phyloP scores from a whole-genome alignment of 441 rosid species.

The Erodium texanum region DNA sequence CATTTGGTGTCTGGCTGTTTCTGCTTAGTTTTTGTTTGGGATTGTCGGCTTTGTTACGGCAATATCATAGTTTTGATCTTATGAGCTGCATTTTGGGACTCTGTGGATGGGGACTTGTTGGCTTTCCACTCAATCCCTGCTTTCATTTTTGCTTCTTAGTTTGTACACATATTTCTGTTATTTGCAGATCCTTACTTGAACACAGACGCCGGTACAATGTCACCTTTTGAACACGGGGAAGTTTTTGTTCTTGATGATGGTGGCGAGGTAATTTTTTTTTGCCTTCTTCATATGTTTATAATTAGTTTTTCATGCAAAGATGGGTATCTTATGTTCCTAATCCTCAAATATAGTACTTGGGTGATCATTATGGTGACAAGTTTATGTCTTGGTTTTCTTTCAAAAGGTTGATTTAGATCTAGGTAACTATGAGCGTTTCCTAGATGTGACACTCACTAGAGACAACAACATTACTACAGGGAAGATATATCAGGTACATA shows the following conservation, averaged over 20 bases:
- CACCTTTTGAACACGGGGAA: constrained; percentile 74
- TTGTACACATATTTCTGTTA: constrained; percentile 4
- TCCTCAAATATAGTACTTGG: background rate
- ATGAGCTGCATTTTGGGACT: too few species aligned
- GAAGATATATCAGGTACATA: constrained; percentile 62
- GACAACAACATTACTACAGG: constrained; percentile 71
- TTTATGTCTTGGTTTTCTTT: constrained; percentile 4
- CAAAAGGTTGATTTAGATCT: constrained; percentile 59
- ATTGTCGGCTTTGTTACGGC: background rate
- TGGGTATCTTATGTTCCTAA: too few species aligned
- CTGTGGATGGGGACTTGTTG: background rate
- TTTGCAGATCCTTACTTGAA: constrained; percentile 61
- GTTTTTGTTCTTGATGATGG: constrained; percentile 76
- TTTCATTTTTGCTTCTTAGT: background rate
- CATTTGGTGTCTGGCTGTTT: background rate
- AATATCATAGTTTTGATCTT: background rate
- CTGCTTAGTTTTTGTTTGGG: background rate
- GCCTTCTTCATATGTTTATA: background rate
- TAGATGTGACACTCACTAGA: constrained; percentile 58
- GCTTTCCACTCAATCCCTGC: background rate
- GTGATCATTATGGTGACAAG: background rate
- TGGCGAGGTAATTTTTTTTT: constrained; percentile 47
- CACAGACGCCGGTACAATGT: constrained; percentile 77
- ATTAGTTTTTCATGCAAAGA: constrained; percentile 1
- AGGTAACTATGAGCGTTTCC: constrained; percentile 71